Conservation (phyloP, 1,139 yeast species). For the Lodderomyces jiufengensis region DNA sequence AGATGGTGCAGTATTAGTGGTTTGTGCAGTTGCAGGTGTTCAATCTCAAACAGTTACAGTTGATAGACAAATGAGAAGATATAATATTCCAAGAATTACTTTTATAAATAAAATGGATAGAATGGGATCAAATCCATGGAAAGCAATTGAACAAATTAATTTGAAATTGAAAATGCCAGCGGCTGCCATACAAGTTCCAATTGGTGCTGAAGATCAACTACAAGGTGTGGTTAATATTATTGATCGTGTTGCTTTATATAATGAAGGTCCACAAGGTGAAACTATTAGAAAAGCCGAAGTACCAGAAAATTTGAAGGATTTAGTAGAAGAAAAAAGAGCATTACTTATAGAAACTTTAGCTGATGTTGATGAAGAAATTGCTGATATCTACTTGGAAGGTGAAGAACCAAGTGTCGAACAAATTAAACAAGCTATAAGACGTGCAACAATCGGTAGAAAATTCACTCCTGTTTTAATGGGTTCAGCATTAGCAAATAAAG, state of each 20-base stretch:
- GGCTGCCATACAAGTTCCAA: conserved; percentile 97
- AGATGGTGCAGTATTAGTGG: conserved; percentile 97
- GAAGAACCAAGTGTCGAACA: conserved; percentile 80
- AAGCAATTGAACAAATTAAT: conserved; percentile 88
- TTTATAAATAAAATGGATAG: conserved; percentile 98
- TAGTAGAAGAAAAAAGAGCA: conserved; percentile 82
- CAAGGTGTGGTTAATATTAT: conserved; percentile 90
- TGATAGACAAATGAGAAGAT: conserved; percentile 98
- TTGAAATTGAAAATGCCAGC: conserved; percentile 86
- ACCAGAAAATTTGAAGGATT: conserved; percentile 69
- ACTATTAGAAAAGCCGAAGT: conserved; percentile 55
- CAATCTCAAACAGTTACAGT: conserved; percentile 98
- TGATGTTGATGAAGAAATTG: conserved; percentile 96
- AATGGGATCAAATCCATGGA: conserved; percentile 98
- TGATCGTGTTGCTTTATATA: conserved; percentile 79
- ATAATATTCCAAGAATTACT: conserved; percentile 93
- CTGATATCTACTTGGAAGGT: conserved; percentile 89
- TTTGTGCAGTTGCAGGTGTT: conserved; percentile 97
- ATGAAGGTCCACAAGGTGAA: conserved; percentile 94
- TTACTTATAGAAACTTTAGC: conserved; percentile 88
- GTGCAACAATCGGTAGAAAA: conserved; percentile 93
- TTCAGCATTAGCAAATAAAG: conserved; percentile 93
- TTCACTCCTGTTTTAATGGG: conserved; percentile 99
- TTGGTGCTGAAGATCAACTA: conserved; percentile 83
- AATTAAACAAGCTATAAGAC: conserved; percentile 83